Evolutionary conservation across 768 basidiomycete genomes (phyloP), one percentile per base, ranked within the genome.

Genomic region (Pleurotus ostreatus): DNA sequence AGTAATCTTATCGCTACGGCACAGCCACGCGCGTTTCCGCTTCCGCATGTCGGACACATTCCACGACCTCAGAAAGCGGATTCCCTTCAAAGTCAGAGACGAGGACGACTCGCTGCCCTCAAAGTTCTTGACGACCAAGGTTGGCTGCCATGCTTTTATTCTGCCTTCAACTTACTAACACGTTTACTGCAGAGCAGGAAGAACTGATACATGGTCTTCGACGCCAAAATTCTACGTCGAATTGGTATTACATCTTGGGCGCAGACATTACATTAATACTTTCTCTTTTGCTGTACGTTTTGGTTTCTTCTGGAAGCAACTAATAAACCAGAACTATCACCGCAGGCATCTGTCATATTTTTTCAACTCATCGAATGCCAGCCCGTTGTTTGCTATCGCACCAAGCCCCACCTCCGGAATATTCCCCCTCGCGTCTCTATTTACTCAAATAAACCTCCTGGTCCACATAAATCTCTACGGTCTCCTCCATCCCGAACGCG

Each of bases 161-260:
- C 9, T n/a, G 15, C 23, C 1, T 34, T 34, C 12, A 9, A 23
- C 8, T 26, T 20, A 45, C n/a, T 38, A 13, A 40, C 8, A 8
- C 18, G 38, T 20, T 15, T 13, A 44, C 7, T 15, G 44, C 61
- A 88, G 86, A 89, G 64, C 87, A 89, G 64, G 80, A 85, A 46
- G 78, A 79, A 45, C 40, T 85, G 11, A 76, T 89, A 47, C 68
- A 77, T n/a, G 61, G 55, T 4, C 67, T 89, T 39, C 78, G 75
- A 46, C 62, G 61, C n/a, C 69, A 74, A 45, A 80, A 80, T 55
- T 67, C 71, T 0, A 63, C 63, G 6, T 76, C 76, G 1, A 80
- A 78, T 64, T 60, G 64, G 55, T 73, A 70, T 45, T 78, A 78
- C 39, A 65, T 74, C 22, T 46, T 72, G 7, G 66, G 71, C 18